Base-by-base conservation (phyloP, 169 alveolate genomes). In the Cryptosporidium sp. region DNA sequence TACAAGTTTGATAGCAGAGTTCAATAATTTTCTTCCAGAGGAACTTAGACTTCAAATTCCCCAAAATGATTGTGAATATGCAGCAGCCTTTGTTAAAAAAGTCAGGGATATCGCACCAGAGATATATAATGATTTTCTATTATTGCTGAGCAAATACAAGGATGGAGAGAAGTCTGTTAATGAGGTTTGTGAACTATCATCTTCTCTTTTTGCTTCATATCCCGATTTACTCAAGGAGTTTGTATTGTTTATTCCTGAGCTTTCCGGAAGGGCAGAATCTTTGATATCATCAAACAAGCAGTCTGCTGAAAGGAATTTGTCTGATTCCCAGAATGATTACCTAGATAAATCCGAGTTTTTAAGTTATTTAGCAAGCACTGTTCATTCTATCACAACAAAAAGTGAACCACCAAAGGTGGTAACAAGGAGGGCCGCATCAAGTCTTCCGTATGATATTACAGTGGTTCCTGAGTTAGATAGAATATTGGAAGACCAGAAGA, bases 31-130 rank as follows among this genome's bases (percentile, higher is more conserved):
- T 65, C 75, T 80, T 62, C 89, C 89, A 16, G 89, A 80, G 26
- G 89, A 80, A 26, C 67, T 80, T 21, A 80, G 89, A 65, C 65
- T 80, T 23, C 89, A 80, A 67, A 52, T 80, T 80, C 89, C 89
- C 0, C 89, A 80, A 50, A 80, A 59, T 43, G 89, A 80, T 65
- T 80, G 89, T 48, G 89, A 80, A 48, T 65, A 80, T 67, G 89
- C 89, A 45, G 89, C 89, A 41, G 75, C 89, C 41, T 80, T 62
- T 80, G 75, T 80, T 9, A 80, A 80, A 41, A 80, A 80, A 43
- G 89, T 80, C 9, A 80, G 39, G 18, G 75, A 80, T 26, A 9
- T 45, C 14, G 89, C 89, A 35, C 89, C 89, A 5, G 89, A 62
- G 16, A 80, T 80, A 59, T 80, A 80, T 45, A 65, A 59, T 12